Conservation (phyloP, 495 filamentous ascomycete species). For the Immersiella caudata region DNA sequence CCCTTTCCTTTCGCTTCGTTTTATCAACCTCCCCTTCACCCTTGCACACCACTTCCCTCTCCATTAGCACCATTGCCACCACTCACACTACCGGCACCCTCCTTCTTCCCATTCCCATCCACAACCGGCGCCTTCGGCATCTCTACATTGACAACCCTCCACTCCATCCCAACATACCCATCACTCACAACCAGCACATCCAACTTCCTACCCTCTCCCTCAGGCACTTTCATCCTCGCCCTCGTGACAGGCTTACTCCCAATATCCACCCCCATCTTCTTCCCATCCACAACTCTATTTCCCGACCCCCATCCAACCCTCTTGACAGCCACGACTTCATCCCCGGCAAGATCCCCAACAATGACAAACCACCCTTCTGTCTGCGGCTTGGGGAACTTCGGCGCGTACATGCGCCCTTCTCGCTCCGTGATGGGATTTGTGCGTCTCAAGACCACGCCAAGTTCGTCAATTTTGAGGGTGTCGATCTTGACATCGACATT, state of each 20-base stretch:
- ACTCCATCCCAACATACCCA: slow-evolving; percentile 82
- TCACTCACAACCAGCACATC: slow-evolving; percentile 80
- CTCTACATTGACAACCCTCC: slow-evolving; percentile 42
- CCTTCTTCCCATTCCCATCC: slow-evolving; percentile 27
- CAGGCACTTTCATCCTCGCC: slow-evolving; percentile 66
- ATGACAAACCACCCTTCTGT: slow-evolving; percentile 92
- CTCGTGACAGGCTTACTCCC: slow-evolving; percentile 49
- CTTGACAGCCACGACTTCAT: slow-evolving; percentile 85
- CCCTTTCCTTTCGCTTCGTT: background rate
- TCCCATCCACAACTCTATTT: background rate
- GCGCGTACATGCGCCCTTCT: slow-evolving; percentile 77
- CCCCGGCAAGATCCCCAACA: slow-evolving; percentile 62
- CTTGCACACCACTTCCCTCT: background rate
- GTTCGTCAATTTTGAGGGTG: slow-evolving; percentile 58
- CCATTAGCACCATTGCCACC: background rate
- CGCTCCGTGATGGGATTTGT: slow-evolving; percentile 64
- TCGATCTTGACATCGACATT: slow-evolving; percentile 65
- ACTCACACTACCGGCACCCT: background rate
- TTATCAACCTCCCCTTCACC: too few species aligned
- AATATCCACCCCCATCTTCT: slow-evolving; percentile 28
- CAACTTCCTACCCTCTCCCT: slow-evolving; percentile 52
- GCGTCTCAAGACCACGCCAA: slow-evolving; percentile 67
- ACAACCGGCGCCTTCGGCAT: slow-evolving; percentile 28
- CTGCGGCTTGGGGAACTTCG: slow-evolving; percentile 90
- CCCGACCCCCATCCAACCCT: slow-evolving; percentile 68